Conservation (phyloP, 2,329 filamentous ascomycete species). For the Aureobasidium lini region DNA sequence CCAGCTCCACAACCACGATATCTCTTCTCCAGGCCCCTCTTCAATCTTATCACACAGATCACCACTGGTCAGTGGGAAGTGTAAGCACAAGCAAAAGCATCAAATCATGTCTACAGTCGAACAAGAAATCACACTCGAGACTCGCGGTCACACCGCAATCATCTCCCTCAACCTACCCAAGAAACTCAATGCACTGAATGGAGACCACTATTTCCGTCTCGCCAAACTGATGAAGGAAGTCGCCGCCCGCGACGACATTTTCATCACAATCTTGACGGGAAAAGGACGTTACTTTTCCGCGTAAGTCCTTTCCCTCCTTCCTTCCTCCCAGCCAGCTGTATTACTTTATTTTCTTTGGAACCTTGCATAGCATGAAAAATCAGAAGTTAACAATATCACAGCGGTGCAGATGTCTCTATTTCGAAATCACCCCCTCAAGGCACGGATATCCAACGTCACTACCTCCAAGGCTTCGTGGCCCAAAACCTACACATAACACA, state of each 20-base stretch:
- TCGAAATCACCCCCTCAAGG: slow-evolving; percentile 35
- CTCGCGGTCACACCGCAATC: slow-evolving; percentile 64
- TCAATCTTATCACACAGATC: not conserved
- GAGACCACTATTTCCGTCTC: slow-evolving; percentile 69
- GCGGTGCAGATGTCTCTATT: slow-evolving; percentile 70
- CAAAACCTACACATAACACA: slow-evolving; percentile 87
- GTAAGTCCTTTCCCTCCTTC: slow-evolving; percentile 43
- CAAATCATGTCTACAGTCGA: slow-evolving; percentile 21
- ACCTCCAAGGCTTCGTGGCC: slow-evolving; percentile 65
- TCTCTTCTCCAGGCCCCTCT: not conserved
- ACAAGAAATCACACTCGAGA: slow-evolving; percentile 51
- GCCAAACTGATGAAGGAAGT: slow-evolving; percentile 68
- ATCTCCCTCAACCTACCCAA: slow-evolving; percentile 78
- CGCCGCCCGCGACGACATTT: slow-evolving; percentile 70
- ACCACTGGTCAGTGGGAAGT: not conserved
- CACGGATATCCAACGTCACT: slow-evolving; percentile 44
- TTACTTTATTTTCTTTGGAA: not conserved
- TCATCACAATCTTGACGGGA: slow-evolving; percentile 75
- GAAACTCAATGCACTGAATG: slow-evolving; percentile 79
- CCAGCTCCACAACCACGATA: not conserved
- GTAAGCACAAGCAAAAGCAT: not conserved
- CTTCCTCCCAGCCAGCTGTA: not conserved
- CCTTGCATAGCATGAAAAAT: not conserved
- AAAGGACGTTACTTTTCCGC: slow-evolving; percentile 81
- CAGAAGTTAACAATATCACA: slow-evolving; percentile 29